Conservation (phyloP, 2,329 filamentous ascomycete genomes). For the Exserohilum rostratum region DNA sequence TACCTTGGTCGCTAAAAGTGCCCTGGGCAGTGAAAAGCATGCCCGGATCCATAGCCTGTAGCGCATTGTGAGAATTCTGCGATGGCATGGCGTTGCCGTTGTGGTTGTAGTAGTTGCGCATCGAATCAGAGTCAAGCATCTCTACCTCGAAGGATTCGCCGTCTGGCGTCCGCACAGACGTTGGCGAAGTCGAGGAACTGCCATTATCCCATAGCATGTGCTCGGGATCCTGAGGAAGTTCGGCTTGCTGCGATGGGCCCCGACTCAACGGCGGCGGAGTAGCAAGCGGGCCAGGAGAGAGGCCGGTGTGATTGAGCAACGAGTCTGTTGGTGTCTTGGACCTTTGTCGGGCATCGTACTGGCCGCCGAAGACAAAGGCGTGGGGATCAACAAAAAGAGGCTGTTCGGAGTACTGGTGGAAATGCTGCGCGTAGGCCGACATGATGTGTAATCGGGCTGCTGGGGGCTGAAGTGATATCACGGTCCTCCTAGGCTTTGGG, state of each 20-base stretch:
- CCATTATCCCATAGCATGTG: conserved; percentile 41
- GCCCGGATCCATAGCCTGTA: conserved; percentile 29
- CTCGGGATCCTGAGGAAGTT: conserved; percentile 37
- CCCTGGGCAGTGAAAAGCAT: conserved; percentile 33
- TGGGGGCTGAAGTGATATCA: conserved; percentile 27
- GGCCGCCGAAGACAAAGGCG: conserved; percentile 25
- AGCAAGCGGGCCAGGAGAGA: conserved; percentile 42
- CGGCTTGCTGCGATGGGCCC: conserved; percentile 39
- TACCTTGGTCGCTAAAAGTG: conserved; percentile 31
- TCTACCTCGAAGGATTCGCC: conserved; percentile 41
- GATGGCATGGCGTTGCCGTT: conserved; percentile 32
- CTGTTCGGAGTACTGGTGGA: conserved; percentile 27
- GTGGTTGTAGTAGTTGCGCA: conserved; percentile 37
- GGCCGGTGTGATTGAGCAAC: conserved; percentile 41
- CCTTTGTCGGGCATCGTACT: conserved; percentile 30
- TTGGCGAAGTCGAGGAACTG: conserved; percentile 45
- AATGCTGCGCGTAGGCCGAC: conserved; percentile 35
- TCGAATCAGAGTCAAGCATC: conserved; percentile 39
- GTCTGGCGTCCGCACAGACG: conserved; percentile 44
- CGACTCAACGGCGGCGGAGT: conserved; percentile 43
- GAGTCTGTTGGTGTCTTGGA: conserved; percentile 46
- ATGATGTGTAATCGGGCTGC: conserved; percentile 36
- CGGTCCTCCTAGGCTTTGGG: conserved; percentile 28
- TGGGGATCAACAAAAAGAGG: conserved; percentile 28
- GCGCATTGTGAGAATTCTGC: conserved; percentile 29